These are phyloP conservation scores for Deakozyma indianensis DNA, from an alignment of 805 yeast species.

Conservation along the genomic window DNA sequence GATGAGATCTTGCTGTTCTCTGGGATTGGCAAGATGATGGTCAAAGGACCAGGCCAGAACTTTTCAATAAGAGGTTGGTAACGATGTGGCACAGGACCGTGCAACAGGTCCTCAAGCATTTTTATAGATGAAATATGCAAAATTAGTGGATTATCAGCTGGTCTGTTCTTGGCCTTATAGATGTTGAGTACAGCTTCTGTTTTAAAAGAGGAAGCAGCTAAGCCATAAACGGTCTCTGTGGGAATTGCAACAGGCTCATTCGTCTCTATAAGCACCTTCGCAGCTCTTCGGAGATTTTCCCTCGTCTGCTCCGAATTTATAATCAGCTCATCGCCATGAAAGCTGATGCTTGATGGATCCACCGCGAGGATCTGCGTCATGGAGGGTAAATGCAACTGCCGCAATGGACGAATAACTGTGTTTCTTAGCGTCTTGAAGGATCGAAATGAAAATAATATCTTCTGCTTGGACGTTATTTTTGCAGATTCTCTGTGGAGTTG, in stretches of 20 bases:
- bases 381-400: no score
- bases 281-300: constrained; percentile 41
- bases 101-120: constrained; percentile 28
- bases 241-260: constrained; percentile 78
- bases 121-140: constrained; percentile 71
- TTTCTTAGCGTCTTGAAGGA: no score
- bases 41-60: constrained; percentile 96
- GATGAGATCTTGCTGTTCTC: constrained; percentile 35
- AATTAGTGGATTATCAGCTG: constrained; percentile 89
- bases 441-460: no score
- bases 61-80: constrained; percentile 49
- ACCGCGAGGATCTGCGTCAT: constrained; percentile 38
- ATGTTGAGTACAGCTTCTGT: constrained; percentile 65
- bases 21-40: constrained; percentile 57
- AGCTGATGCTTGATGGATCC: constrained; percentile 35
- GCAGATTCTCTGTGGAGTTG: no score
- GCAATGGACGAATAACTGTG: no score
- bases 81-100: constrained; percentile 43
- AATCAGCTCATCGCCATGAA: constrained; percentile 25
- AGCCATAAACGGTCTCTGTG: constrained; percentile 93
- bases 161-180: constrained; percentile 81
- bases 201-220: constrained; percentile 74
- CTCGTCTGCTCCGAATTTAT: constrained; percentile 27
- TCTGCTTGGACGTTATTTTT: no score
- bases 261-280: constrained; percentile 34